phyloP scores from a whole-genome alignment of 2,329 filamentous ascomycete species.

The Cladosporium sp. region DNA sequence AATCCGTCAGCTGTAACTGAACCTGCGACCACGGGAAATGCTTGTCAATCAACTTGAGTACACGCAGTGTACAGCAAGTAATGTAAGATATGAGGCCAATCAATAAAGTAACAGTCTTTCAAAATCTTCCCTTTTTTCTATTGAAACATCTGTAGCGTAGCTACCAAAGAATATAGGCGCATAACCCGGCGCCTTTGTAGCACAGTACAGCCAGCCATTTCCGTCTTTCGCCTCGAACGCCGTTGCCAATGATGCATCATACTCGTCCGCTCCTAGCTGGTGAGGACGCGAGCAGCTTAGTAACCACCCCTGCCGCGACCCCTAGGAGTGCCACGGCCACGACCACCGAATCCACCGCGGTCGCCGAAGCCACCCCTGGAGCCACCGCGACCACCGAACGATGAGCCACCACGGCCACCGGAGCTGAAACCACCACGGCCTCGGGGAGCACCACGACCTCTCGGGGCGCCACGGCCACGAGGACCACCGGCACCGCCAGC shows the following conservation, averaged over 20 bases:
- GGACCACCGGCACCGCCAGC: slow-evolving; percentile 44
- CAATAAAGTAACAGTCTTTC: slow-evolving; percentile 12
- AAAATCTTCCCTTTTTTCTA: slow-evolving; percentile 21
- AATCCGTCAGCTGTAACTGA: background rate
- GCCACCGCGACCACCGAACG: slow-evolving; percentile 59
- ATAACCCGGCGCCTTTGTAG: slow-evolving; percentile 19
- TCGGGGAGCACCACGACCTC: slow-evolving; percentile 56
- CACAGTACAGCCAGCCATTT: slow-evolving; percentile 19
- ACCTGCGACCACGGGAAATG: background rate
- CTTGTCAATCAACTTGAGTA: background rate
- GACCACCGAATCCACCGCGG: slow-evolving; percentile 30
- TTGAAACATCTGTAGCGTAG: slow-evolving; percentile 22
- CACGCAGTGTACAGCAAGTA: background rate
- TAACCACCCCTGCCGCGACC: slow-evolving; percentile 41
- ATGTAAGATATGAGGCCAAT: background rate
- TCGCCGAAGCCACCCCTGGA: slow-evolving; percentile 40
- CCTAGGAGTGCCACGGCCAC: slow-evolving; percentile 35
- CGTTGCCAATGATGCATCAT: slow-evolving; percentile 21
- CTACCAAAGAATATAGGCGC: slow-evolving; percentile 21
- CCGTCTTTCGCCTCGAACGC: slow-evolving; percentile 21
- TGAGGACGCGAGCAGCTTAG: slow-evolving; percentile 20
- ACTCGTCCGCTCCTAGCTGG: slow-evolving; percentile 15
- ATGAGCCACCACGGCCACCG: slow-evolving; percentile 49
- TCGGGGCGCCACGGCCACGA: slow-evolving; percentile 53
- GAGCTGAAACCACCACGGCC: slow-evolving; percentile 51